Evolutionary conservation across 805 yeast genomes (phyloP).

Genomic region (Metschnikowia proteae): DNA sequence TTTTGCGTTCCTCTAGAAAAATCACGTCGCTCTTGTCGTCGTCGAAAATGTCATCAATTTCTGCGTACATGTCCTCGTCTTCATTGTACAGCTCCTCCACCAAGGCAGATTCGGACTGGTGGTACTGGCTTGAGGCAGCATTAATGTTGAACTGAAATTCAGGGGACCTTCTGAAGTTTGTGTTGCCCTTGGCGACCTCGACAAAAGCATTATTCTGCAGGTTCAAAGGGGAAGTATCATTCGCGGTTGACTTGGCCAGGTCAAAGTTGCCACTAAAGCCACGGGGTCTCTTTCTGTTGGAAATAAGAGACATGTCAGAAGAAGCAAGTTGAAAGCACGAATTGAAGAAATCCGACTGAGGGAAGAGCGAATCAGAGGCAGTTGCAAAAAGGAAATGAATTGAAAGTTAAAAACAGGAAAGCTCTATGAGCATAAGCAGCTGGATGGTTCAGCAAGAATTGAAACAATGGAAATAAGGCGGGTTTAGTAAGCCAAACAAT

Average conservation of each 20-base stretch:
- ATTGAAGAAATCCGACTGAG: neutral
- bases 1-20: conserved; percentile 33
- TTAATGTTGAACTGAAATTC: neutral
- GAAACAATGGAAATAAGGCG: neutral
- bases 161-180: neutral
- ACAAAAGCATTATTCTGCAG: conserved; percentile 1
- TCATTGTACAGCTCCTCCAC: conserved; percentile 18
- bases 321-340: neutral
- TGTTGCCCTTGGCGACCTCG: neutral
- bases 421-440: neutral
- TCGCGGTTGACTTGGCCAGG: conserved; percentile 14
- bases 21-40: conserved; percentile 34
- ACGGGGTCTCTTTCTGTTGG: conserved; percentile 44
- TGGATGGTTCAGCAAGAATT: neutral
- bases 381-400: neutral
- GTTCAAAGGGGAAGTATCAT: conserved; percentile 6
- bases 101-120: conserved; percentile 19
- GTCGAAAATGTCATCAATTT: conserved; percentile 18
- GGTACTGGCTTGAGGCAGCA: neutral
- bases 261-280: conserved; percentile 42
- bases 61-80: conserved; percentile 18
- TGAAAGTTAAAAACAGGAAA: neutral
- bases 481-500: neutral
- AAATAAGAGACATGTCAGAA: conserved; percentile 30
- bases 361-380: neutral